Base-by-base conservation (phyloP, 1,284 basidiomycete species). In the Sanghuangporus baumii region DNA sequence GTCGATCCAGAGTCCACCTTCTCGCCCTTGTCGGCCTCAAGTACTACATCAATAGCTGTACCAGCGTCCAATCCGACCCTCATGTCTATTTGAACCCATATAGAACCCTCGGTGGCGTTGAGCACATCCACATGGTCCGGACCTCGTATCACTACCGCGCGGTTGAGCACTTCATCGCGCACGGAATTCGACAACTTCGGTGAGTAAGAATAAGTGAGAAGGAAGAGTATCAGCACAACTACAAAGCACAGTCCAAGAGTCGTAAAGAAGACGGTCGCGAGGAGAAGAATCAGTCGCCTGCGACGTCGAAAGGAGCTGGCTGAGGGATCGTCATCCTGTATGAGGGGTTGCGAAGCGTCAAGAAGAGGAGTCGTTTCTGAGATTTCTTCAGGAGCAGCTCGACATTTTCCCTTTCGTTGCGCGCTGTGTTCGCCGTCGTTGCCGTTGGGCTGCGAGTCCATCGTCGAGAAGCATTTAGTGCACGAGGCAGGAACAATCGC, bases 41-140 rank as follows among this genome's bases (percentile, higher is more conserved):
- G 20, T 34, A 65, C 50, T 7, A 57, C 79, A 2, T 82, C 86
- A 9, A 88, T 74, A 37, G 84, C 74, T 3, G 76, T 71, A 1
- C 86, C 87, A 6, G 85, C 87, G 70, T 91, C 84, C 16, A 91
- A 66, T 0, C 88, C 88, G 14, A 88, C 69, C 50, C 78, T 74
- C 7, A 78, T 83, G n/a, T 80, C 74, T 7, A 89, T 75, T 55
- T 75, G 75, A 23, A 89, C 67, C 83, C 84, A 86, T 31, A 90
- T 69, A 1, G 80, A 83, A 2, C 81, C 85, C 8, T 80, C 77
- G 4, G 86, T 86, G 48, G 83, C 76, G 64, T 86, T 86, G 55
- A 88, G 72, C 1, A 91, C 78, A 64, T 85, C 78, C 51, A 90
- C 72, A 20, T 76, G 74, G 66, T 85, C 80, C 1, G 89, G 88